Conservation (phyloP, 108 stramenopile species). For the Skeletonema tropicum region DNA sequence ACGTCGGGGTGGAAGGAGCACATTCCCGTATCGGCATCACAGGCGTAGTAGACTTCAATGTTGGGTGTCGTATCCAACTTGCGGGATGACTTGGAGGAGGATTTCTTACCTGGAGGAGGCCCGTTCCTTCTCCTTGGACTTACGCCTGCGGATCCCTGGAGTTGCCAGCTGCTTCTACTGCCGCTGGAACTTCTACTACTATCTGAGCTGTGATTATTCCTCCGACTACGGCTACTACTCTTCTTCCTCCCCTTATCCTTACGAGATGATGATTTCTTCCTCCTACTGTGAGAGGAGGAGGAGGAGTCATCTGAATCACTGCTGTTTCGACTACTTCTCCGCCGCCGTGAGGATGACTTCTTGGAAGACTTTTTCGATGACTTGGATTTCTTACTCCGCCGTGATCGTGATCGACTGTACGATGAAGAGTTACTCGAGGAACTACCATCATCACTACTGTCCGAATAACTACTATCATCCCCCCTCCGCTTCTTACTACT, state of each 20-base stretch:
- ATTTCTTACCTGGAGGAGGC: background rate
- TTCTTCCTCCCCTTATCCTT: background rate
- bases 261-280: background rate
- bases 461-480: background rate
- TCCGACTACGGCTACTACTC: background rate
- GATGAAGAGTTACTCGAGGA: background rate
- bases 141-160: background rate
- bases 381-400: background rate
- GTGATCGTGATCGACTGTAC: background rate
- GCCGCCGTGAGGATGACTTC: background rate
- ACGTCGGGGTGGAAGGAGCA: conserved; percentile 48
- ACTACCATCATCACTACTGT: background rate
- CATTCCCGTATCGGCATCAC: conserved; percentile 36
- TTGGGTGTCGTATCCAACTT: background rate
- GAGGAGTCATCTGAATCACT: background rate
- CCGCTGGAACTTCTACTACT: background rate
- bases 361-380: background rate
- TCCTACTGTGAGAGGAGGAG: background rate
- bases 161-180: background rate
- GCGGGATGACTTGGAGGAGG: background rate
- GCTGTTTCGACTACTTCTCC: background rate
- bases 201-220: background rate
- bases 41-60: conserved; percentile 27
- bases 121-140: background rate
- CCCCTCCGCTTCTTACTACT: background rate